A percentile compares a stretch with the other conserved stretches of the same genome.
Evolutionary conservation across 2,329 filamentous ascomycete genomes (phyloP).

Genomic region (Sporothrix brunneoviolacea): DNA sequence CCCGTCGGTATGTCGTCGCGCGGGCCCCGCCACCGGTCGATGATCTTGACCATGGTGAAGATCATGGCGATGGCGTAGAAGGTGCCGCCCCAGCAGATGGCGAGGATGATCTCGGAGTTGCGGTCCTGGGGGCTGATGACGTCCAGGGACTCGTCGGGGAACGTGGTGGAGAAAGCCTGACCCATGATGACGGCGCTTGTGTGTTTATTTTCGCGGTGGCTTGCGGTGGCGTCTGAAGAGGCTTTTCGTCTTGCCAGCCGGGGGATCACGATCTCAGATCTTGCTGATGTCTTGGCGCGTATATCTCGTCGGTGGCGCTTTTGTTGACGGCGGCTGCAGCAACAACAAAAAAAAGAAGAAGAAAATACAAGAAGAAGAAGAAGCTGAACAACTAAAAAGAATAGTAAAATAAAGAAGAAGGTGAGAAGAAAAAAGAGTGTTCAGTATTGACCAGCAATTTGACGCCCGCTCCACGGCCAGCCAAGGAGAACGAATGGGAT

Average conservation of each 20-base stretch:
- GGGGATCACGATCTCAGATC: background rate
- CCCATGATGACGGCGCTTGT: constrained; percentile 16
- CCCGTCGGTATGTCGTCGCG: constrained; percentile 20
- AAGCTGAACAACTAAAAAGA: background rate
- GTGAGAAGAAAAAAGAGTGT: background rate
- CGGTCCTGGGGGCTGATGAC: constrained; percentile 19
- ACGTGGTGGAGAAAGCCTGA: constrained; percentile 11
- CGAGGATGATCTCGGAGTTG: constrained; percentile 17
- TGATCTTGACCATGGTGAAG: constrained; percentile 20
- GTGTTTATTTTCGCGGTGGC: no score
- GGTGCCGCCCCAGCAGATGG: constrained; percentile 18
- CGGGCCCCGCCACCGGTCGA: constrained; percentile 24
- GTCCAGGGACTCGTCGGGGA: constrained; percentile 18
- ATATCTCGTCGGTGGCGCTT: background rate
- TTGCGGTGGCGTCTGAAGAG: background rate
- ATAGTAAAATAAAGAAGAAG: background rate
- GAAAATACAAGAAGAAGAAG: background rate
- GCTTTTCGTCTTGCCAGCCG: background rate
- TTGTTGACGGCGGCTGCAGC: no score
- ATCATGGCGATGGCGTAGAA: constrained; percentile 22
- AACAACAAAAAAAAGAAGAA: background rate
- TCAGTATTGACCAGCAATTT: constrained; percentile 20
- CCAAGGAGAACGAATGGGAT: constrained; percentile 6
- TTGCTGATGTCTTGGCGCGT: no score
- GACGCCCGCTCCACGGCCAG: constrained; percentile 17